A percentile compares a stretch with the other conserved stretches of the same genome.
phyloP scores from a whole-genome alignment of 2,329 filamentous ascomycete species.

The Colletotrichum echinochloae region DNA sequence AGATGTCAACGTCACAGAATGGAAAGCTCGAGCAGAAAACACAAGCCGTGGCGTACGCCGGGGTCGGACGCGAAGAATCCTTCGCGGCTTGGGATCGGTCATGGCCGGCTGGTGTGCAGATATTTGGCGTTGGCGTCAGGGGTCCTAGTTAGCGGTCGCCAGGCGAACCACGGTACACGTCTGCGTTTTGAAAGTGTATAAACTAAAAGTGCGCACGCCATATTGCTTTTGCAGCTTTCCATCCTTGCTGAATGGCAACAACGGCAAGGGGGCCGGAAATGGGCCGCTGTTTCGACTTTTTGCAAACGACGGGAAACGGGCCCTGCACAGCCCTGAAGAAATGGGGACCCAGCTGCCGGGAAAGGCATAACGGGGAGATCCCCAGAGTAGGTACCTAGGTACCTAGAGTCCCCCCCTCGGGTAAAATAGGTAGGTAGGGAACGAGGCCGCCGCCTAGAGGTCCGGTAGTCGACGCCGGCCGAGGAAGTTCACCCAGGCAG shows the following conservation, averaged over 20 bases:
- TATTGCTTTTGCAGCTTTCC: neutral
- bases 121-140: neutral
- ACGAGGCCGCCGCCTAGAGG: neutral
- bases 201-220: neutral
- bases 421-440: too few relatives aligned
- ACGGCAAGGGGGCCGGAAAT: neutral
- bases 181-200: conserved; percentile 7
- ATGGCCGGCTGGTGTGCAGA: neutral
- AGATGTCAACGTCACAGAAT: neutral
- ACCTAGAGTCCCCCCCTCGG: too few relatives aligned
- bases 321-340: conserved; percentile 20
- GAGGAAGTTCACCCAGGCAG: neutral
- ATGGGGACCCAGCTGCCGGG: neutral
- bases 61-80: neutral
- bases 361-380: too few relatives aligned
- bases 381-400: too few relatives aligned
- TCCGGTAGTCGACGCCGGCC: neutral
- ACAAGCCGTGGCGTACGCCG: too few relatives aligned
- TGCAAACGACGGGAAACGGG: neutral
- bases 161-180: neutral
- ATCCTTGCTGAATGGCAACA: neutral
- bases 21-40: neutral
- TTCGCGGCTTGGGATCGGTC: neutral
- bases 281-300: neutral
- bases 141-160: neutral